Percentiles rank a stretch among this genome's conserved stretches.
Evolutionary conservation across 352 stramenopile species (phyloP).

Genomic region (Phytophthora multivora): DNA sequence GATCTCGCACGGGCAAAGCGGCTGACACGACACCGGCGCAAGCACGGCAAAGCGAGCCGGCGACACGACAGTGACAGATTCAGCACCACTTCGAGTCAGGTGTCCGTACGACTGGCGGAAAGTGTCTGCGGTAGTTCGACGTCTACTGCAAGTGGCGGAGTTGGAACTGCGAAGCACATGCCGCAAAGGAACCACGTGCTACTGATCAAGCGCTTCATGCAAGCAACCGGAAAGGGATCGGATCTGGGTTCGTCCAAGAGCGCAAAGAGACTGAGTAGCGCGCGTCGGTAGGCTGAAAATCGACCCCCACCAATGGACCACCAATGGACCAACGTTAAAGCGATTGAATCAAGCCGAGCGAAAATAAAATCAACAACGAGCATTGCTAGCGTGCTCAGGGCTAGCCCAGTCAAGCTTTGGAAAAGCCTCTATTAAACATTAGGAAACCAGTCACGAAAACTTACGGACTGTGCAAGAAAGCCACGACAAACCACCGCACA

Average conservation of each 20-base stretch:
- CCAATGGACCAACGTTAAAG: neutral
- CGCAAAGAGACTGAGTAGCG: constrained; percentile 7
- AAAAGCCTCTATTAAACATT: no score
- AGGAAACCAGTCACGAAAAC: neutral
- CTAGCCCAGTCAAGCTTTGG: neutral
- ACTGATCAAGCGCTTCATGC: constrained; percentile 62
- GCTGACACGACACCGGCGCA: constrained; percentile 22
- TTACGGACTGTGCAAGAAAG: neutral
- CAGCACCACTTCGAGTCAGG: constrained; percentile 20
- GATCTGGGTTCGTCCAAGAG: constrained; percentile 17
- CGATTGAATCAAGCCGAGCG: neutral
- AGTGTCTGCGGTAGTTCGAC: constrained; percentile 36
- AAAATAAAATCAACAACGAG: neutral
- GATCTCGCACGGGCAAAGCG: constrained; percentile 20
- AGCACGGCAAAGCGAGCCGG: constrained; percentile 20
- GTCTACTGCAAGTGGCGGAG: constrained; percentile 23
- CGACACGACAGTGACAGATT: constrained; percentile 1
- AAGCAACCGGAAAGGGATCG: constrained; percentile 31
- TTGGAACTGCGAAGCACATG: constrained; percentile 65
- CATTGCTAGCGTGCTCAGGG: neutral
- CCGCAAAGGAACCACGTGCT: constrained; percentile 57
- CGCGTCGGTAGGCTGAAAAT: constrained; percentile 23
- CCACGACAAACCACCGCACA: neutral
- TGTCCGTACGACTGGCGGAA: constrained; percentile 33
- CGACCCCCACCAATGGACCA: neutral